Conservation (phyloP, 176 grass and related monocot species). For the Eleusine indica region DNA sequence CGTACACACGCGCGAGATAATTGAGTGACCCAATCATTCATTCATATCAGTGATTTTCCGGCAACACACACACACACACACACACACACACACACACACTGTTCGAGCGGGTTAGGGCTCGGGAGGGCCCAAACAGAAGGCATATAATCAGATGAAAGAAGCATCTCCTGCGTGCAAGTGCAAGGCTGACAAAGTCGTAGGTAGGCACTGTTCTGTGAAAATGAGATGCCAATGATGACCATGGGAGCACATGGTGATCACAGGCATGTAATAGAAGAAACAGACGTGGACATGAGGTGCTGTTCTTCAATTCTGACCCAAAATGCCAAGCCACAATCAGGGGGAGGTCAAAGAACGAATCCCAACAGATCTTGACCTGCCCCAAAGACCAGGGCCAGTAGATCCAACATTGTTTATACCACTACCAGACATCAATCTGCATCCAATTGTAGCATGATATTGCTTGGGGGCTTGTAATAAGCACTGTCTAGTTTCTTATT, state of each 20-base stretch:
- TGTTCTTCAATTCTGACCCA: constrained; percentile 23
- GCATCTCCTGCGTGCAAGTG: constrained; percentile 26
- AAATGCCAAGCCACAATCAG: constrained; percentile 20
- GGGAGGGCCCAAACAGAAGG: constrained; percentile 4
- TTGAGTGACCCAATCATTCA: constrained; percentile 14
- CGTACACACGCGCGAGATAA: constrained; percentile 17
- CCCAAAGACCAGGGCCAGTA: background rate
- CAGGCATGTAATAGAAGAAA: background rate
- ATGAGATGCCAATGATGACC: constrained; percentile 41
- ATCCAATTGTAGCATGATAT: constrained; percentile 35
- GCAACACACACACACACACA: background rate
- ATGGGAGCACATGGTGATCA: constrained; percentile 54
- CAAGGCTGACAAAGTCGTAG: constrained; percentile 46
- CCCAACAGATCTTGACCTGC: constrained; percentile 49
- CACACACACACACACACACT: background rate
- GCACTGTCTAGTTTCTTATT: constrained; percentile 26
- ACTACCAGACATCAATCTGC: constrained; percentile 16
- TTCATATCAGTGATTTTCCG: constrained; percentile 7
- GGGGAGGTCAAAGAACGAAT: constrained; percentile 38
- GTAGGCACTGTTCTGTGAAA: constrained; percentile 21
- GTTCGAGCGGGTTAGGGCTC: background rate
- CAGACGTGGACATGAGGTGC: constrained; percentile 8
- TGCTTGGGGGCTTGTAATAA: background rate
- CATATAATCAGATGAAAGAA: constrained; percentile 14
- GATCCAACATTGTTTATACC: constrained; percentile 40